Evolutionary conservation across 306 rosid species (phyloP).

Genomic region (Prunus mongolica): DNA sequence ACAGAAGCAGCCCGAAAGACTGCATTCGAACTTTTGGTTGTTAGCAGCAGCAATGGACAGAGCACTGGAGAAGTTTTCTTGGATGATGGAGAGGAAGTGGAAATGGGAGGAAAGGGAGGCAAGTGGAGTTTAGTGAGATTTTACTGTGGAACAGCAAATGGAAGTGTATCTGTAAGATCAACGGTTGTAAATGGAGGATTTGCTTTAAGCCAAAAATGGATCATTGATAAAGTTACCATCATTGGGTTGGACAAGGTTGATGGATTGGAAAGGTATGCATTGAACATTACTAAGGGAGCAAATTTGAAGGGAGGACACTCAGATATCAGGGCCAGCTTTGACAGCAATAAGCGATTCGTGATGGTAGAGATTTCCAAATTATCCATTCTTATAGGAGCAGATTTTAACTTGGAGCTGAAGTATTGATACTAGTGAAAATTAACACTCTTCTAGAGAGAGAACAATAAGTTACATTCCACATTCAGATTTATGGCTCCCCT

Average conservation of each 20-base stretch:
- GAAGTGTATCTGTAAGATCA: conserved; percentile 35
- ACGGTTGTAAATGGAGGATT: conserved; percentile 53
- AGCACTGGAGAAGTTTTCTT: conserved; percentile 68
- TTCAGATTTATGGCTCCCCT: too few species aligned
- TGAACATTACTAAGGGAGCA: conserved; percentile 26
- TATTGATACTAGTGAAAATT: not conserved
- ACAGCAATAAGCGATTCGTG: conserved; percentile 32
- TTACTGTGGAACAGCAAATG: conserved; percentile 17
- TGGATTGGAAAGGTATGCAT: conserved; percentile 16
- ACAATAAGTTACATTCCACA: not conserved
- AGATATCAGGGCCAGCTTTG: conserved; percentile 22
- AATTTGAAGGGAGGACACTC: conserved; percentile 12
- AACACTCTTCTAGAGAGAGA: not conserved
- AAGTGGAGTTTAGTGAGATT: conserved; percentile 63
- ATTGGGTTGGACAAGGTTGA: conserved; percentile 50
- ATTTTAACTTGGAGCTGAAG: conserved; percentile 44
- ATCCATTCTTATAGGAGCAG: conserved; percentile 55
- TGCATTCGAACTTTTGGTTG: conserved; percentile 61
- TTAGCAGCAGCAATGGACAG: conserved; percentile 22
- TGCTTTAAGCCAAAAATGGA: conserved; percentile 54
- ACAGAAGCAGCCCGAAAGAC: conserved; percentile 49
- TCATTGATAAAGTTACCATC: conserved; percentile 52
- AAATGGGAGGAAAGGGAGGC: conserved; percentile 47
- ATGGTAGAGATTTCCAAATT: conserved; percentile 39
- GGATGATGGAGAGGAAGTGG: conserved; percentile 70